Evolutionary conservation across 176 grass and related monocot genomes (phyloP).

Genomic region (Cenchrus fungigraminus): DNA sequence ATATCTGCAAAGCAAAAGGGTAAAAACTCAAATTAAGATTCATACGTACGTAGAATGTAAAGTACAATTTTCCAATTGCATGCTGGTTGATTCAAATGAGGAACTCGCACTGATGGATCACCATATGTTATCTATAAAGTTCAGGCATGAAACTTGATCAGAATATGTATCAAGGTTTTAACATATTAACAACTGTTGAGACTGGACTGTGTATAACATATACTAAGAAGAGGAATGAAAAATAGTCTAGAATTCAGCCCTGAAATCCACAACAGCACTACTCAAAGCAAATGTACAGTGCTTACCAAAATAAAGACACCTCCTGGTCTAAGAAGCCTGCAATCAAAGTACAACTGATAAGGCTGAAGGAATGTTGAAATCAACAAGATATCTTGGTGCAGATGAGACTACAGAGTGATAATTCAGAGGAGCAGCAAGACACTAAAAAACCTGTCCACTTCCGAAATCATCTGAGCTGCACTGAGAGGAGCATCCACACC

Average conservation of each 20-base stretch:
- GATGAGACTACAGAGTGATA: constrained; percentile 33
- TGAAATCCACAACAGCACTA: not conserved
- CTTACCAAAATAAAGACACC: constrained; percentile 91
- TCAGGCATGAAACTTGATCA: constrained; percentile 36
- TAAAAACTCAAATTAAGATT: not conserved
- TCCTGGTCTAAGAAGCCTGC: constrained; percentile 91
- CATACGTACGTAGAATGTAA: constrained; percentile 83
- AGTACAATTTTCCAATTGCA: constrained; percentile 81
- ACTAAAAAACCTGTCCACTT: constrained; percentile 86
- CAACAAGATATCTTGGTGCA: constrained; percentile 6
- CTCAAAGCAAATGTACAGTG: constrained; percentile 14
- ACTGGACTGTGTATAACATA: not conserved
- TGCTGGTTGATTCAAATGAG: constrained; percentile 81
- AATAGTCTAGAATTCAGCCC: not conserved
- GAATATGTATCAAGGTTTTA: constrained; percentile 18
- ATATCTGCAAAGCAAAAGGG: constrained; percentile 27
- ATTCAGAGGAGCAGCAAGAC: constrained; percentile 33
- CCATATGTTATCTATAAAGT: constrained; percentile 94
- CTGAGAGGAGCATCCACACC: constrained; percentile 87
- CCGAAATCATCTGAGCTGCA: constrained; percentile 78
- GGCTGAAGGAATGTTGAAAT: constrained; percentile 37
- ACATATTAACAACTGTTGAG: constrained; percentile 7
- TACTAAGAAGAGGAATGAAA: not conserved
- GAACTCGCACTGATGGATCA: constrained; percentile 79
- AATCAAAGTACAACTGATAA: constrained; percentile 46